Conservation (phyloP, 164 flowering plant genomes). For the Umbilicus rupestris region DNA sequence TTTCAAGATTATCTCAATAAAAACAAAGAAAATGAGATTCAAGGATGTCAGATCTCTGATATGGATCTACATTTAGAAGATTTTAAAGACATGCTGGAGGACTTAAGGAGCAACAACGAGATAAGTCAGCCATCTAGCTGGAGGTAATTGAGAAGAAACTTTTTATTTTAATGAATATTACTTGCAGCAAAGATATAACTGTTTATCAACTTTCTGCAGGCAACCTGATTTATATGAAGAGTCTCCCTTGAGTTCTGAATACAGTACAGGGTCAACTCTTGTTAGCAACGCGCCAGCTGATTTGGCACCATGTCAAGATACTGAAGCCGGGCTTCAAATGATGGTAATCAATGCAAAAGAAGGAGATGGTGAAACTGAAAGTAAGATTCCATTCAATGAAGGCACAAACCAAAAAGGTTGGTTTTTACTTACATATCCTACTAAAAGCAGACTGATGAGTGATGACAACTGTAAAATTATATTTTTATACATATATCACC, state of each 20-base stretch:
- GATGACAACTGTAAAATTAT: not conserved
- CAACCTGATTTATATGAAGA: conserved; percentile 53
- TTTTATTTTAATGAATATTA: not conserved
- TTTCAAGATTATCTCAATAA: conserved; percentile 66
- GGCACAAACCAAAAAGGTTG: conserved; percentile 17
- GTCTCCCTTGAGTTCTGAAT: conserved; percentile 78
- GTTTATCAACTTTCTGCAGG: conserved; percentile 27
- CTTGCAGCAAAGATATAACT: conserved; percentile 13
- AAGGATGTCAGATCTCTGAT: conserved; percentile 26
- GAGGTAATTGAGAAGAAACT: conserved; percentile 25
- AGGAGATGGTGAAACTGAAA: conserved; percentile 17
- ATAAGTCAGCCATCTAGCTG: conserved; percentile 51
- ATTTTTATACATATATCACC: not conserved
- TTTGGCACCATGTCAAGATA: conserved; percentile 25
- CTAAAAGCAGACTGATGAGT: not conserved
- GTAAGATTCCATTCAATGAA: conserved; percentile 14
- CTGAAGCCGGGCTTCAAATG: conserved; percentile 17
- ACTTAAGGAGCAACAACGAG: conserved; percentile 40
- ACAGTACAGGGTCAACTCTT: conserved; percentile 71
- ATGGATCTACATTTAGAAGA: conserved; percentile 51
- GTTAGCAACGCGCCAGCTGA: conserved; percentile 31
- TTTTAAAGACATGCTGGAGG: conserved; percentile 52
- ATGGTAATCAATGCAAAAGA: conserved; percentile 16
- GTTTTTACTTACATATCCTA: not conserved
- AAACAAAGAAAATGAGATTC: conserved; percentile 43